Conservation (phyloP, 2,329 filamentous ascomycete genomes). For the Colletotrichum magnum region DNA sequence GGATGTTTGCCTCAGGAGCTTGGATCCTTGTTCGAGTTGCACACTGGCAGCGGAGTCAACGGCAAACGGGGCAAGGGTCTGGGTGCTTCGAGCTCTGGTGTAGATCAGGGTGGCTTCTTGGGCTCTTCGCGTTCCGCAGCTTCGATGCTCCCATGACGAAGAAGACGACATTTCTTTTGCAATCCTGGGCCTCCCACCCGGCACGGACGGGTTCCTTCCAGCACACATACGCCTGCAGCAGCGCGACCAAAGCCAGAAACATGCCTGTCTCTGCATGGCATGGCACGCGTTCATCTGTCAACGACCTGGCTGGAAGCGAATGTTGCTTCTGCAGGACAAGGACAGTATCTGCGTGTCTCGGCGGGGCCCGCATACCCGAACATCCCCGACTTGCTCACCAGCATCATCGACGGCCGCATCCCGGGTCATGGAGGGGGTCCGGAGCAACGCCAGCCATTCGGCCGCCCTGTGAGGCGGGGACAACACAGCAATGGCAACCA, state of each 20-base stretch:
- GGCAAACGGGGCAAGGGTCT: neutral
- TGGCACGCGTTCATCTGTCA: conserved; percentile 2
- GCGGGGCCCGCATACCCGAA: conserved; percentile 31
- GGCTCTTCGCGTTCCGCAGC: neutral
- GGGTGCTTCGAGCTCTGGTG: neutral
- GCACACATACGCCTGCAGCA: conserved; percentile 14
- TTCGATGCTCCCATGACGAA: conserved; percentile 4
- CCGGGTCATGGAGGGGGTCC: conserved; percentile 13
- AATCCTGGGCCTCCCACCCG: neutral
- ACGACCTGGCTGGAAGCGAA: conserved; percentile 6
- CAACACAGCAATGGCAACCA: conserved; percentile 37
- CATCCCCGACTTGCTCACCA: conserved; percentile 29
- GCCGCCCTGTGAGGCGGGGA: conserved; percentile 32
- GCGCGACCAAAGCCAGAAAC: neutral
- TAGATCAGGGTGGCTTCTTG: conserved; percentile 1
- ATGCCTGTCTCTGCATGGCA: conserved; percentile 8
- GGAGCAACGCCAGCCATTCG: conserved; percentile 12
- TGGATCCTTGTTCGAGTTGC: neutral
- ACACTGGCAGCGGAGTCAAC: conserved; percentile 1
- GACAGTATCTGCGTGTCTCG: conserved; percentile 31
- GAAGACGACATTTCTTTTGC: conserved; percentile 7
- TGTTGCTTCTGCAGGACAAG: conserved; percentile 28
- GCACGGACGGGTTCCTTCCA: conserved; percentile 16
- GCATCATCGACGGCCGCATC: conserved; percentile 14
- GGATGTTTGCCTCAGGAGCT: conserved; percentile 12